A percentile compares a stretch with the other conserved stretches of the same genome.
Conservation (phyloP, 345 rosid species). For the Nasturtium officinale region DNA sequence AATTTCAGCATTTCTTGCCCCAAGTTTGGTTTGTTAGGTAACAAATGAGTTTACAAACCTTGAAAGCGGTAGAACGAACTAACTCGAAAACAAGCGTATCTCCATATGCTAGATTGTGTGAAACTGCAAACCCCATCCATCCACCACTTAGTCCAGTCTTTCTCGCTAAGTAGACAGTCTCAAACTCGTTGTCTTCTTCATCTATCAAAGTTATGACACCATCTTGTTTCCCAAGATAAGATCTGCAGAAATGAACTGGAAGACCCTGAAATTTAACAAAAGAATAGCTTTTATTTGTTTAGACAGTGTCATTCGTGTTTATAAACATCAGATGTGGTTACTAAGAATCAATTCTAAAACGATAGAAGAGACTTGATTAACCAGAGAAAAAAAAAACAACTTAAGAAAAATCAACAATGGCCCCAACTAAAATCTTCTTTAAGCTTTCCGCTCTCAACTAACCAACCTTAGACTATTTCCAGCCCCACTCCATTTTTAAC, state of each 20-base stretch:
- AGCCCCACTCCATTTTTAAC: too few species aligned
- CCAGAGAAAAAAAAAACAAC: too few species aligned
- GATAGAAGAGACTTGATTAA: constrained; percentile 5
- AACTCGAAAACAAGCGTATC: constrained; percentile 82
- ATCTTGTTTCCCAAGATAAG: constrained; percentile 57
- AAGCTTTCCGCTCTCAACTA: not conserved
- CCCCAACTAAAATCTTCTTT: not conserved
- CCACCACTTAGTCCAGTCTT: constrained; percentile 93
- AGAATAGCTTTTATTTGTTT: not conserved
- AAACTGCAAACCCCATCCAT: constrained; percentile 76
- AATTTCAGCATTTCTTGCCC: not conserved
- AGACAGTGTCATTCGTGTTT: not conserved
- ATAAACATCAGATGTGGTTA: not conserved
- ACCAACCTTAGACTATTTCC: not conserved
- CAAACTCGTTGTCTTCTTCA: constrained; percentile 54
- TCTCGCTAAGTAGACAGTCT: constrained; percentile 61
- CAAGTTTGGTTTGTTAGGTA: not conserved
- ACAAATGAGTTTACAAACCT: constrained; percentile 49
- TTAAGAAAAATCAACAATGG: not conserved
- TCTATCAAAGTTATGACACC: constrained; percentile 57
- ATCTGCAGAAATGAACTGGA: constrained; percentile 73
- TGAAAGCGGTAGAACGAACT: constrained; percentile 59
- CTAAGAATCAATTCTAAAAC: not conserved
- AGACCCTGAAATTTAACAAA: constrained; percentile 57
- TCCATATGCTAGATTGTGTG: constrained; percentile 73